phyloP scores from a whole-genome alignment of 2,329 filamentous ascomycete genomes.

The Diaporthe vexans region DNA sequence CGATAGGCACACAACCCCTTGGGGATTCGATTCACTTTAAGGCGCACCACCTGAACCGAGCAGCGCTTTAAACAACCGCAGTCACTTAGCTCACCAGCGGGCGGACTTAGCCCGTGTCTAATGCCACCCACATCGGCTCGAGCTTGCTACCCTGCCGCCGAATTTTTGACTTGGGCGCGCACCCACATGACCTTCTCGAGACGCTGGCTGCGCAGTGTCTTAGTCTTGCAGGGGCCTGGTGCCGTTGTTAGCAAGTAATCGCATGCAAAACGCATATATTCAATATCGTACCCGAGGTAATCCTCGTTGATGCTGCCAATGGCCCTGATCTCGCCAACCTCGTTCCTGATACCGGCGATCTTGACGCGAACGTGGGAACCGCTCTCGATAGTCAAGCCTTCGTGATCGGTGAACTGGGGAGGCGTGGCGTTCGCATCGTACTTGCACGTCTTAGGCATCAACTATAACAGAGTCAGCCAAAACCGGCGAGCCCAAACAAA shows the following conservation, averaged over 20 bases:
- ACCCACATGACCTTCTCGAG: slow-evolving; percentile 1
- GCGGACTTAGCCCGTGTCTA: background rate
- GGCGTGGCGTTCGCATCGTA: slow-evolving; percentile 96
- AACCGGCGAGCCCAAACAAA: background rate
- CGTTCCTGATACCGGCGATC: slow-evolving; percentile 92
- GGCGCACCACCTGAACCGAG: background rate
- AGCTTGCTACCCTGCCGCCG: background rate
- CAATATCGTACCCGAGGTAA: slow-evolving; percentile 70
- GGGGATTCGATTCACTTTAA: background rate
- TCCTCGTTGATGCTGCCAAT: slow-evolving; percentile 97
- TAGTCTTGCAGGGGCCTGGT: slow-evolving; percentile 40
- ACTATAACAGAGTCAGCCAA: slow-evolving; percentile 63
- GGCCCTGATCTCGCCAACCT: slow-evolving; percentile 95
- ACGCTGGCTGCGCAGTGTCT: background rate
- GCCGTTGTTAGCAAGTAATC: slow-evolving; percentile 10
- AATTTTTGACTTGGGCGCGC: background rate
- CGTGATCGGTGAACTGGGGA: slow-evolving; percentile 96
- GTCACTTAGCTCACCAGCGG: slow-evolving; percentile 5
- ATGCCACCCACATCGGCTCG: background rate
- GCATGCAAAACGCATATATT: no score
- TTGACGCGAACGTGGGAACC: slow-evolving; percentile 95
- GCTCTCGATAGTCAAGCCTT: slow-evolving; percentile 92
- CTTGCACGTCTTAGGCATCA: slow-evolving; percentile 92
- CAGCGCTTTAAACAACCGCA: background rate
- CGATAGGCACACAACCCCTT: background rate